Conservation (phyloP, 208 protist species). For the Sergeia podlipaevii region DNA sequence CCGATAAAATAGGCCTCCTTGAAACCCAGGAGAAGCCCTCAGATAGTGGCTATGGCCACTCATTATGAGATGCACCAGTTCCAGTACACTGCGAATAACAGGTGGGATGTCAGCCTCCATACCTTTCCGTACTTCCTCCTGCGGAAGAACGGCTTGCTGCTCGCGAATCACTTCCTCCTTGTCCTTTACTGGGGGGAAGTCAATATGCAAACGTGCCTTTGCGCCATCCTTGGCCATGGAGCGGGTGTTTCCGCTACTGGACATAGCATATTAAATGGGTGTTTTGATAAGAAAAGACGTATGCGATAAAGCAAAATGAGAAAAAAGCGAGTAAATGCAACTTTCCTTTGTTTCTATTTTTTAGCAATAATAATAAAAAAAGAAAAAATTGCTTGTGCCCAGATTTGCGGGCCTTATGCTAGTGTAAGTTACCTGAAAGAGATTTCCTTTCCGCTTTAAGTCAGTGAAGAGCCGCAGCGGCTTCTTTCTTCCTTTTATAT, state of each 20-base stretch:
- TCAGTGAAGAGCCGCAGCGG: no score
- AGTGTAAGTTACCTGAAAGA: no score
- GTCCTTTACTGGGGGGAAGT: constrained; percentile 68
- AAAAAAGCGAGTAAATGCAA: no score
- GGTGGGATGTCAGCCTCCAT: constrained; percentile 71
- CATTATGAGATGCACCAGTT: constrained; percentile 74
- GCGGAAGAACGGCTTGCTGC: constrained; percentile 41
- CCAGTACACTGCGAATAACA: constrained; percentile 77
- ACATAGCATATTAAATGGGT: no score
- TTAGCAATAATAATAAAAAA: no score
- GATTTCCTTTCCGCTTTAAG: no score
- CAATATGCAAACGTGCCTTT: constrained; percentile 36
- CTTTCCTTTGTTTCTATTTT: no score
- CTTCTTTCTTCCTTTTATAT: no score
- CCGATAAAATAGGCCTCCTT: constrained; percentile 75
- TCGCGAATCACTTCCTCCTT: constrained; percentile 32
- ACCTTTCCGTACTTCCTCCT: constrained; percentile 47
- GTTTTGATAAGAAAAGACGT: no score
- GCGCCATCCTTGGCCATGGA: neutral
- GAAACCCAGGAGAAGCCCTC: constrained; percentile 63
- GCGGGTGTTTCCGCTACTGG: neutral
- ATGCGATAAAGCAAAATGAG: no score
- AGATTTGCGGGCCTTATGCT: no score
- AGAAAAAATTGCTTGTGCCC: no score
- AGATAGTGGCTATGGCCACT: constrained; percentile 78